Evolutionary conservation across 345 rosid genomes (phyloP).

Genomic region (Geranium rotundifolium): DNA sequence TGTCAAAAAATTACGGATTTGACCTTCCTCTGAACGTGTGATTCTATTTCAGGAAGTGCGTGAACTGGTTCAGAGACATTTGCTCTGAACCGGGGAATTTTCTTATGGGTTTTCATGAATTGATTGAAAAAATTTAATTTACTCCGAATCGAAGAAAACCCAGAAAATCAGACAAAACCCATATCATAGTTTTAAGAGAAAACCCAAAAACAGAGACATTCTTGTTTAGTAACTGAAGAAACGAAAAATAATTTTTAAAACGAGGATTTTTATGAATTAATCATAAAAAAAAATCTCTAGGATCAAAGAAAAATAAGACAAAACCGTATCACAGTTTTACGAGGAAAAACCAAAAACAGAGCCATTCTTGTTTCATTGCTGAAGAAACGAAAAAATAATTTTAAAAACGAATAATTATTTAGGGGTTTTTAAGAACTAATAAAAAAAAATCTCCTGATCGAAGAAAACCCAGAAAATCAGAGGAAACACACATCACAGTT

Average conservation of each 20-base stretch:
- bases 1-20: conserved; percentile 23
- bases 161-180: neutral
- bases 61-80: conserved; percentile 93
- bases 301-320: neutral
- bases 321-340: neutral
- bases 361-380: too few relatives aligned
- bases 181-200: neutral
- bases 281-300: conserved; percentile 3
- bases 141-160: conserved; percentile 8
- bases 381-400: too few relatives aligned
- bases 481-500: neutral
- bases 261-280: conserved; percentile 37
- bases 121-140: conserved; percentile 6
- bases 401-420: neutral
- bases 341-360: neutral
- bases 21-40: conserved; percentile 78
- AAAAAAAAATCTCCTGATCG: conserved; percentile 1
- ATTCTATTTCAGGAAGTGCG: conserved; percentile 88
- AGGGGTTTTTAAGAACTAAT: conserved; percentile 45
- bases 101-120: conserved; percentile 46
- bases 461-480: conserved; percentile 5
- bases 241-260: too few relatives aligned
- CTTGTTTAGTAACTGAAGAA: too few relatives aligned
- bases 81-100: conserved; percentile 26
- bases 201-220: neutral